Base-by-base conservation (phyloP, 2,329 filamentous ascomycete genomes). In the Aspergillus latus region DNA sequence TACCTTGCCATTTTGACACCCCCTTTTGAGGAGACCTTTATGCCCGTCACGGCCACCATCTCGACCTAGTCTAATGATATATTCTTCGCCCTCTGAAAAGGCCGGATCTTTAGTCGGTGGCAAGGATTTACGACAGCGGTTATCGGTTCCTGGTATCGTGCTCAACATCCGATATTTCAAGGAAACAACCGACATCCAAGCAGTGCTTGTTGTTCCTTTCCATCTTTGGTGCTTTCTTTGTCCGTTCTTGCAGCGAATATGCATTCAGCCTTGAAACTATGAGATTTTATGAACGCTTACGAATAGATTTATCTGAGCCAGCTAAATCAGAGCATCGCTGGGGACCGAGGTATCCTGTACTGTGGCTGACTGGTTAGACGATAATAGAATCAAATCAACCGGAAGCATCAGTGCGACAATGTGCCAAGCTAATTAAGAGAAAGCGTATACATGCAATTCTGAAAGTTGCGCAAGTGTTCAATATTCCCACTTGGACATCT, bases 141-240 rank as follows among this genome's bases (percentile, higher is more conserved):
- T 29, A 16, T 52, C 21, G 29, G 16, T 54, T 42, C 43, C 16
- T 34, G 28, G 13, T 37, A 34, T 43, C 43, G n/a, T 16, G 29
- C 34, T 54, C 42, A 36, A 11, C 46, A 44, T 47, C 29, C 13
- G 30, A 34, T 34, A 9, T 16, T 15, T 10, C n/a, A 9, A 28
- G 6, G 39, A 39, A 36, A 59, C 60, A 56, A 54, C 43, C 43
- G 29, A 54, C 43, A 45, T 56, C 47, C 56, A 59, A 56, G 56
- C 56, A 54, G 54, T 55, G 54, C 59, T 49, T 52, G 52, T 37
- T 32, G 21, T 45, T 16, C 26, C 37, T 55, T 47, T 36, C 21
- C 21, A 44, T 52, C 46, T 43, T 57, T 44, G 43, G 13, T 15
- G 29, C 37, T 51, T 49, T 42, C 50, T 57, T 40, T 39, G 21